Base-by-base conservation (phyloP, 2,329 filamentous ascomycete genomes). In the Pseudocercospora fuligena region DNA sequence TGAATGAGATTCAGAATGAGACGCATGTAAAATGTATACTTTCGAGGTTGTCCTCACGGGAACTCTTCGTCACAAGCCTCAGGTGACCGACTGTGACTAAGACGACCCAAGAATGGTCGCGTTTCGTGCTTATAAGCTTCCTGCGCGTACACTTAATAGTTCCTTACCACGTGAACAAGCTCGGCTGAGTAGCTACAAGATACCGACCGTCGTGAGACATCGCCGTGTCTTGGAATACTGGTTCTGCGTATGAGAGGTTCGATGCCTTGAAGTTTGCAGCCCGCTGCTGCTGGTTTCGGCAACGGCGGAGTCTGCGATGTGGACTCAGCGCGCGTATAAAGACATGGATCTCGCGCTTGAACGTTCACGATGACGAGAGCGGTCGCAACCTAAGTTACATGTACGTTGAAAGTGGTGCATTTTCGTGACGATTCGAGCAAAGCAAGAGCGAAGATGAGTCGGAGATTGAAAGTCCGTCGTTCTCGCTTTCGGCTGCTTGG, bases 341-440 rank as follows among this genome's bases (percentile, higher is more conserved):
- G 19, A n/a, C 47, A 53, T 27, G 25, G 14, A 5, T 53, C n/a
- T 53, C 21, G 21, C 8, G 19, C 47, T 25, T 23, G 47, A 53
- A 53, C 21, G 47, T 23, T 53, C 21, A 27, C 47, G 47, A 53
- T 53, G 47, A 53, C 47, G 47, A 53, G 47, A 27, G 47, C 47
- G 47, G 47, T 53, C 47, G 47, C 29, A 31, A 31, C n/a, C n/a
- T n/a, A n/a, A 8, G 9, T 31, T 31, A 31, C 29, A 29, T 7
- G 27, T 29, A 29, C 27, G 27, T 3, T 16, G 16, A 40, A 40
- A 2, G 7, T 40, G 36, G 36, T 16, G 36, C 36, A 40, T 40
- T 16, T 16, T 40, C 9, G 36, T 40, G 16, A 40, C 36, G 36
- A 40, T 6, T 40, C 6, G 16, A 40, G 11, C 5, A 11, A 33